These are phyloP conservation scores for Erigeron canadensis DNA, from an alignment of 129 eudicot species.

Conservation along the genomic window DNA sequence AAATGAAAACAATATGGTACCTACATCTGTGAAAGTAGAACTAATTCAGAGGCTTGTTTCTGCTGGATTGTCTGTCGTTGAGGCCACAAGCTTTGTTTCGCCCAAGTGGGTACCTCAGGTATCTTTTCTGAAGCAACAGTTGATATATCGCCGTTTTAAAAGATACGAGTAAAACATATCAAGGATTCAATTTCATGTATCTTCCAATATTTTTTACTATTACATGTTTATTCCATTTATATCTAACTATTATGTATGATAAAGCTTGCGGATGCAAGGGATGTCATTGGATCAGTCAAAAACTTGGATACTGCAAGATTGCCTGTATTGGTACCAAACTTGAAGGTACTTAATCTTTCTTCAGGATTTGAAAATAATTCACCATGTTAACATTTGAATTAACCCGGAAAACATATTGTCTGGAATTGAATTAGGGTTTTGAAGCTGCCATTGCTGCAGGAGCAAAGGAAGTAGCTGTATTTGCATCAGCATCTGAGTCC, in stretches of 20 bases:
- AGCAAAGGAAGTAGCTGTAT: conserved; percentile 76
- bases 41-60: conserved; percentile 66
- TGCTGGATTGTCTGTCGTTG: conserved; percentile 74
- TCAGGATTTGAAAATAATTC: not conserved
- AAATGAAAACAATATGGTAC: conserved; percentile 66
- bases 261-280: conserved; percentile 88
- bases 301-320: conserved; percentile 52
- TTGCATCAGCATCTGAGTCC: conserved; percentile 93
- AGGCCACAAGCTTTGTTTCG: conserved; percentile 89
- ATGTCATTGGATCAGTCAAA: conserved; percentile 61
- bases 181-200: not conserved
- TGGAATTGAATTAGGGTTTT: conserved; percentile 41
- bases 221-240: not conserved
- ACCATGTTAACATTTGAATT: not conserved
- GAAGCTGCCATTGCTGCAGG: conserved; percentile 90
- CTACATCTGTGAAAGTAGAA: conserved; percentile 72
- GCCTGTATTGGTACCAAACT: conserved; percentile 76
- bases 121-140: not conserved
- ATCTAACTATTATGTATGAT: conserved; percentile 8
- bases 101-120: conserved; percentile 99
- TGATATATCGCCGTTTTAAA: not conserved
- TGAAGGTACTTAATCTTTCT: conserved; percentile 41
- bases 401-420: not conserved
- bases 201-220: not conserved
- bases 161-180: not conserved